Evolutionary conservation across 257 asterid species (phyloP), one percentile per base, ranked within the genome.

Genomic region (Scutellaria baicalensis): DNA sequence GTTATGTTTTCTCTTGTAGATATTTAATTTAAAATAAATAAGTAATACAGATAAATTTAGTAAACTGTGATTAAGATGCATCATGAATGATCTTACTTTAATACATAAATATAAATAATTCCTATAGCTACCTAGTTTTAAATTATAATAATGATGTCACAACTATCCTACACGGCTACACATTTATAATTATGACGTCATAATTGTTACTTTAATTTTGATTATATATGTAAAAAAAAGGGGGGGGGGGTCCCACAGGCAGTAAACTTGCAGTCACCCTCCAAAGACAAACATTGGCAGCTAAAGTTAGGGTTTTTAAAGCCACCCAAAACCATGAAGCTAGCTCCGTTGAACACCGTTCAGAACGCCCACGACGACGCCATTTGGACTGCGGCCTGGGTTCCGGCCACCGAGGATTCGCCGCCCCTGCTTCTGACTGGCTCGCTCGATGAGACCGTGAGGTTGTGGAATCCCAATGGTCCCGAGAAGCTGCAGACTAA

Each of bases 341-440:
- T 92, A 43, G 78, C 94, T 14, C 91, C 96, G n/a, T 78, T 91
- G 13, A 70, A 80, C 81, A 82, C 88, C 73, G 78, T 89, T 17
- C 87, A 75, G 63, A 80, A 81, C 48, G 99, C 99, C 36, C 99
- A 93, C 83, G 96, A 91, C 40, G 99, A 94, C 64, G 87, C 97
- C 42, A 50, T 91, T 11, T 94, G 99, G 97, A 72, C 99, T 66
- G 96, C 96, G 59, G 83, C 99, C n/a, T 89, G 97, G 99, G 87
- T 88, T 7, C 91, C 92, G 14, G 77, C 85, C 40, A 62, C 85
- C n/a, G 93, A 84, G 8, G 85, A 80, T 9, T 70, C 85, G 2
- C 78, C 83, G 59, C 84, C 93, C 35, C 82, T 83, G 59, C 96
- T 91, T 16, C 70, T 93, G 77, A 89, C 99, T 38, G 99, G 99